Evolutionary conservation across 2,329 filamentous ascomycete species (phyloP), one percentile per base, ranked within the genome.

Genomic region (Raffaelea albimanens): DNA sequence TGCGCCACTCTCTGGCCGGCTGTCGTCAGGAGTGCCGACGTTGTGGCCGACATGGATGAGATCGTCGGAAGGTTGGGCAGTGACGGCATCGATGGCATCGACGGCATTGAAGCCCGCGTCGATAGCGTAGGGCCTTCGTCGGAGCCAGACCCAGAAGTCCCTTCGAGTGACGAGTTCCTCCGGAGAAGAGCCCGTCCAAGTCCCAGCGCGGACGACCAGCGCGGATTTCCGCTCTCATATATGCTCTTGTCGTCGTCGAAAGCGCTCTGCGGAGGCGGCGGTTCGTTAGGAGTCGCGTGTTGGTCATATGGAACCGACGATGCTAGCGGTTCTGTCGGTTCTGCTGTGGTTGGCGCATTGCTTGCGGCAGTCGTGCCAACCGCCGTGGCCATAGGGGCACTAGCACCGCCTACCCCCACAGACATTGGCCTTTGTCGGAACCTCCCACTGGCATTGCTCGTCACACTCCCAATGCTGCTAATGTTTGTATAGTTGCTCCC

Each of bases 1-100:
- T 51, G 47, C 2, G 46, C 49, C 40, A 53, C 31, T 5, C 47
- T 47, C 45, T 55, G 50, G 2, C 45, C 23, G 7, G 46, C 52
- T 1, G 50, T 44, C 18, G 45, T 31, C 4, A 52, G 34, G 8
- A 43, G 39, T 16, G 46, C 46, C 11, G 48, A 43, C 38, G 50
- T 43, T 23, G 47, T 31, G 19, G 45, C 42, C 14, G 36, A 25
- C 49, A 20, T 19, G 25, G 7, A 13, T 13, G 25, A 29, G 25
- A 29, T 7, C 7, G 25, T 29, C 7, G 25, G 25, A 7, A 29
- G 25, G 25, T 29, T 13, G 25, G 7, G 25, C 25, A 29, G 25
- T 13, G 25, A 29, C 7, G 25, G 25, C 25, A 29, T 29, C 7
- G 25, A 29, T 13, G 25, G 25, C 25, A 29, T 29, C 25, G 25